Conservation (phyloP, 2,329 filamentous ascomycete species). For the Tolypocladium inflatum region DNA sequence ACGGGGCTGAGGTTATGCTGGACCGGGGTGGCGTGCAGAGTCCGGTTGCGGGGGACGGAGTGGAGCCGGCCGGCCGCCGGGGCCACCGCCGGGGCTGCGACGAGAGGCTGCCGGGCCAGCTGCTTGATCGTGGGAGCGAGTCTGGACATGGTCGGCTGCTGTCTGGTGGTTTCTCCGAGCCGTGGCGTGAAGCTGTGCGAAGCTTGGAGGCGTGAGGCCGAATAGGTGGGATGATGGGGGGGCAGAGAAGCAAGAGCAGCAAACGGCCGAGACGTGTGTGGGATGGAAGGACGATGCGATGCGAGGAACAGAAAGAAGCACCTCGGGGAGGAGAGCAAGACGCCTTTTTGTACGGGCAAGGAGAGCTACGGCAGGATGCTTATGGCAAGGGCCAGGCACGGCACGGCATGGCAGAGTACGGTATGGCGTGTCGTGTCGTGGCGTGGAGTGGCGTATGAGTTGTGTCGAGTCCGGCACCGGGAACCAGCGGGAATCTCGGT, state of each 20-base stretch:
- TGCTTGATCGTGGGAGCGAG: conserved; percentile 11
- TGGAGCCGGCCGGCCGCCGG: conserved; percentile 5
- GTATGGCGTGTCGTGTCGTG: not conserved
- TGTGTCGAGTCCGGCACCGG: not conserved
- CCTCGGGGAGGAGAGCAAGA: not conserved
- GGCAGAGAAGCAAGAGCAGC: not conserved
- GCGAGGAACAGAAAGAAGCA: not conserved
- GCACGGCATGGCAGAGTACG: not conserved
- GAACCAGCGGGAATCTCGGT: conserved; percentile 2
- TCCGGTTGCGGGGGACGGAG: conserved; percentile 2
- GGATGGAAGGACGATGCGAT: not conserved
- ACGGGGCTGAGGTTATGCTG: conserved; percentile 10
- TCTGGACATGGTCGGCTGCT: conserved; percentile 14
- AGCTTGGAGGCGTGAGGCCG: not conserved
- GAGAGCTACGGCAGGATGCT: conserved; percentile 1
- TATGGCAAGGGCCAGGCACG: not conserved
- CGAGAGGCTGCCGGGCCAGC: conserved; percentile 9
- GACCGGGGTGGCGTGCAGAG: conserved; percentile 11
- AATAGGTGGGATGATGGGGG: not conserved
- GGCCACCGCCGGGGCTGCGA: not conserved
- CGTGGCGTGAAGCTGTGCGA: not conserved
- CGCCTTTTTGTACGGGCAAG: conserved; percentile 1
- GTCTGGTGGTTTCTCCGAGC: no score
- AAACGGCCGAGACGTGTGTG: not conserved
- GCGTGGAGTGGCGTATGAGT: not conserved